A percentile compares a stretch with the other conserved stretches of the same genome.
phyloP scores from a whole-genome alignment of 441 rosid species.

The Corymbia calophylla region DNA sequence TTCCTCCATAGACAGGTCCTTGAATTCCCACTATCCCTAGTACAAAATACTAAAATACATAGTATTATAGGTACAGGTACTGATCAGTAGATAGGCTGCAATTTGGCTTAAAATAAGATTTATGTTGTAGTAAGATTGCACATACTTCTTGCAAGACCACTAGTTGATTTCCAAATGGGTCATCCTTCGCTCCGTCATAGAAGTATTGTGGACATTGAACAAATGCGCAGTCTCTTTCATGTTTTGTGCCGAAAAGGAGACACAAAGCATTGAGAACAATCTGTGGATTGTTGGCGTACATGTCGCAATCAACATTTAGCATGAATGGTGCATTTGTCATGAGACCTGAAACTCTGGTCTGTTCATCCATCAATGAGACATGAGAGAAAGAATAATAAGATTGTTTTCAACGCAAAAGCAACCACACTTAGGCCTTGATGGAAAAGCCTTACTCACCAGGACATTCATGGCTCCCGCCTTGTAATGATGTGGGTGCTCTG shows the following conservation, averaged over 20 bases:
- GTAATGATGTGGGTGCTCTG: constrained; percentile 42
- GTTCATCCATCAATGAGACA: not conserved
- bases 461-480: constrained; percentile 87
- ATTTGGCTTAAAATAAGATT: not conserved
- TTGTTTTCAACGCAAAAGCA: not conserved
- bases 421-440: not conserved
- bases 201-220: constrained; percentile 39
- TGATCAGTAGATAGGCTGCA: not conserved
- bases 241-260: constrained; percentile 17
- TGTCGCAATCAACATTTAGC: constrained; percentile 52
- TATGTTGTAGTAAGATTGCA: not conserved
- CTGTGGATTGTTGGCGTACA: constrained; percentile 35
- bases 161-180: constrained; percentile 30
- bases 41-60: constrained; percentile 7
- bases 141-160: constrained; percentile 8
- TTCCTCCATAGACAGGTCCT: constrained; percentile 39
- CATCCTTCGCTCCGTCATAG: constrained; percentile 23
- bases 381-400: not conserved
- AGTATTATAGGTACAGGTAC: not conserved
- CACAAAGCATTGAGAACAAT: constrained; percentile 32
- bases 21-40: constrained; percentile 49
- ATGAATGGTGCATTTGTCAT: constrained; percentile 54
- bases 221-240: constrained; percentile 16
- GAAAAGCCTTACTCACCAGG: constrained; percentile 22
- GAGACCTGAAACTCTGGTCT: constrained; percentile 61